Percentiles rank a stretch among this genome's conserved stretches.
Conservation (phyloP, 768 basidiomycete genomes). For the Boletus bicolor region DNA sequence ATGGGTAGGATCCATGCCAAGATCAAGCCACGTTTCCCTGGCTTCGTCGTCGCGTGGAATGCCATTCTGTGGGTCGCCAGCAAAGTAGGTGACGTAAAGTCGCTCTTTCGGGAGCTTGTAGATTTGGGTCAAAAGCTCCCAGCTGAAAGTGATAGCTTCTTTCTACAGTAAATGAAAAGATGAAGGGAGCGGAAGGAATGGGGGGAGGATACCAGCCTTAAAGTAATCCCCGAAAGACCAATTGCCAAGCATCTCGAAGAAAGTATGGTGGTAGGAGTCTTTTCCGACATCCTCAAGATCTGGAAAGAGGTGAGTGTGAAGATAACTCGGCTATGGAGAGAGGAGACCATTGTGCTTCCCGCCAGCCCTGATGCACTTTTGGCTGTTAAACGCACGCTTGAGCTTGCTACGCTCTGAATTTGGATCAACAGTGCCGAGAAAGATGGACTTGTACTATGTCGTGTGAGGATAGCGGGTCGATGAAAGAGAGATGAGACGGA, state of each 20-base stretch:
- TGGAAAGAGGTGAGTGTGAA: conserved; percentile 30
- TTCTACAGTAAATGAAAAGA: conserved; percentile 46
- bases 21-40: conserved; percentile 80
- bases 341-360: conserved; percentile 93
- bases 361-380: conserved; percentile 98
- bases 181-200: not conserved
- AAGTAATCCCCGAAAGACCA: conserved; percentile 99
- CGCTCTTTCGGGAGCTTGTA: conserved; percentile 87
- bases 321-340: not conserved
- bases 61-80: conserved; percentile 83
- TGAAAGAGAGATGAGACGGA: conserved; percentile 25
- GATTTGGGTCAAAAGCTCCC: conserved; percentile 89
- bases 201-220: conserved; percentile 57
- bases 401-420: conserved; percentile 87
- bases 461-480: conserved; percentile 10
- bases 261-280: conserved; percentile 96
- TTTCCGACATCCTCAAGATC: conserved; percentile 99
- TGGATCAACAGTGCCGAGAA: conserved; percentile 97
- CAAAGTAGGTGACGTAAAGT: conserved; percentile 97
- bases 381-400: conserved; percentile 91
- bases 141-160: conserved; percentile 91
- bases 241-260: conserved; percentile 99
- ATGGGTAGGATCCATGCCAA: conserved; percentile 85
- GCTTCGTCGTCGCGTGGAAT: conserved; percentile 89
- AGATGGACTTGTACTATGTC: conserved; percentile 88